phyloP scores from a whole-genome alignment of 345 rosid genomes.

The Geranium brycei region DNA sequence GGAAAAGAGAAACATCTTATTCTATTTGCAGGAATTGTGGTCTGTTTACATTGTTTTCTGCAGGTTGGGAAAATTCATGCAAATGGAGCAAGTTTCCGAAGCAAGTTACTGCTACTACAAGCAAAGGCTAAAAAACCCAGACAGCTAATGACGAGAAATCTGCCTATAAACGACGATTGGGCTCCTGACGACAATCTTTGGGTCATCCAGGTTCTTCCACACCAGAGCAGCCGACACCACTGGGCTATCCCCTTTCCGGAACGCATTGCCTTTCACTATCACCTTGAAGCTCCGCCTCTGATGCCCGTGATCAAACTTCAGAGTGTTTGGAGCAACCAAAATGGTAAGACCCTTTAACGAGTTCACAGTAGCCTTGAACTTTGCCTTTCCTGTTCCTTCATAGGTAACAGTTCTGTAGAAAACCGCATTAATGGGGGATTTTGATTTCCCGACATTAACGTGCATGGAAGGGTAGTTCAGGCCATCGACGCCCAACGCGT shows the following conservation, averaged over 20 bases:
- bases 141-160: neutral
- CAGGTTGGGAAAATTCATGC: neutral
- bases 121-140: neutral
- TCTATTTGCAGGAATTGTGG: neutral
- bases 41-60: neutral
- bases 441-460: conserved; percentile 18
- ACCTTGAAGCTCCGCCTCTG: conserved; percentile 42
- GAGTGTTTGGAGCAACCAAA: conserved; percentile 33
- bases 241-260: conserved; percentile 7
- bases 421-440: conserved; percentile 25
- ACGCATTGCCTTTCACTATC: conserved; percentile 28
- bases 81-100: neutral
- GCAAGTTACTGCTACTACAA: too few relatives aligned
- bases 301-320: conserved; percentile 23
- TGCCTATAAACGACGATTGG: conserved; percentile 34
- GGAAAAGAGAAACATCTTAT: neutral
- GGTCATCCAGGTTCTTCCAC: conserved; percentile 35
- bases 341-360: conserved; percentile 37
- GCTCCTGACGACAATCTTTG: conserved; percentile 37
- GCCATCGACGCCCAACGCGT: conserved; percentile 51
- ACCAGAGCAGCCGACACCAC: conserved; percentile 38
- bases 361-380: conserved; percentile 36
- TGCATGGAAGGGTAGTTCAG: conserved; percentile 87
- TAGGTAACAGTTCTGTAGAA: conserved; percentile 54
- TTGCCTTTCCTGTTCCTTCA: conserved; percentile 33